Base-by-base conservation (phyloP, 805 yeast species). In the Spathaspora sp. region DNA sequence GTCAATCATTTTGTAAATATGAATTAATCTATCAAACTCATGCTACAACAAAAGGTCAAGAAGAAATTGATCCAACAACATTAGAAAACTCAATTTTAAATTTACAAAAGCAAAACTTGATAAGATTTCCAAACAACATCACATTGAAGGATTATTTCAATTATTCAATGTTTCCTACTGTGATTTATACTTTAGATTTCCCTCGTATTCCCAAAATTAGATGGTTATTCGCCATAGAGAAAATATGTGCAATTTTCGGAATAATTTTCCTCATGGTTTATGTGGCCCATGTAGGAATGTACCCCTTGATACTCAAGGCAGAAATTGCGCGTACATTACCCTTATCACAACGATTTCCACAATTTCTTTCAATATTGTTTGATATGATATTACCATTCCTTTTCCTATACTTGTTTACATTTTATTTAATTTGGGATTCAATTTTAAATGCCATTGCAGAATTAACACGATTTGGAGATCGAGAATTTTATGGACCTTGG, bases 401-500 rank as follows among this genome's bases (percentile, higher is more conserved):
- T 38, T 66, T 85, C 49, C 80, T 87, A 66, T 93, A 91, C 65
- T 60, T 94, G 49, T 70, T 94, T 52, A 85, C 82, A 0, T 94
- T 92, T 69, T 92, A 88, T 65, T 73, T 94, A 55, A 94, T 96
- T 55, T 96, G 99, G 99, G 98, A 94, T 61, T 86, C 93, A 5
- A 93, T 93, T 48, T 73, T 92, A 59, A 93, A 92, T 63, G 86
- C 87, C 20, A 80, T 96, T 59, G 98, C 97, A 0, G 99, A 94
- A 65, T 72, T 93, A 39, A 85, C 96, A 14, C 63, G 78, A 49
- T 96, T 85, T 69, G 97, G 89, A 4, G 97, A 94, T 65, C 81
- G 99, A 48, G 87, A 87, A 57, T 94, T 94, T 67, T 94, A 96
- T 64, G 93, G 96, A 2, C 88, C 90, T 44, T 96, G 99, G 99